Evolutionary conservation across 2,329 filamentous ascomycete genomes (phyloP), one percentile per base, ranked within the genome.

Genomic region (Phyllosticta citrichinensis): DNA sequence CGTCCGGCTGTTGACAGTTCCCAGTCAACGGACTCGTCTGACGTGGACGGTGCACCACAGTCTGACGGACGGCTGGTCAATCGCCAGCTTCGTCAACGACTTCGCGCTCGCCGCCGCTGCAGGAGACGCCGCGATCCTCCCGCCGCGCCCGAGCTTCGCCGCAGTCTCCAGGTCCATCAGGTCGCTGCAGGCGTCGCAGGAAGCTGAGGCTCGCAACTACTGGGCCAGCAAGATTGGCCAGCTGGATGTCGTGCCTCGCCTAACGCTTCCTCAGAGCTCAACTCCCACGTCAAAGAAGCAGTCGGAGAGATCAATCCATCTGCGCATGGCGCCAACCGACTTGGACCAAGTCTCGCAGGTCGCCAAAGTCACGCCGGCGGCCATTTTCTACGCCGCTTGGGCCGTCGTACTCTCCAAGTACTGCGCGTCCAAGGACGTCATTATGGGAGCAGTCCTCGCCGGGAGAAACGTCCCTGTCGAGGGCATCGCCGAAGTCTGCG

Each of bases 351-450:
- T 47, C n/a, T 22, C 58, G 1, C 33, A 60, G 2, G 51, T 25
- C 17, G 9, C n/a, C 56, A 58, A 61, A 22, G 57, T 66, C 10
- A 64, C 65, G 9, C 12, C 64, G 1, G 64, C 66, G 25, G 56
- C 64, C 5, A 50, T 69, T 14, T 69, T 70, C 33, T 65, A 71
- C 54, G 71, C 71, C 2, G 75, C 73, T 1, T 78, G 76, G 76
- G 73, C 67, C 0, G 35, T 77, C 2, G 58, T 66, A 5, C 57
- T 77, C 1, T 65, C 66, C 0, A 57, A 56, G 14, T 75, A 71
- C 55, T 65, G 65, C 5, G 69, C 70, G 54, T 70, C 70, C 0
- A 65, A 73, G 33, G 59, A 64, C 17, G 66, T 77, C 8, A 64
- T 66, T 2, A 72, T 76, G 62, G 76, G 75, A 1, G 62, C 65